Percentiles rank a stretch among this genome's conserved stretches.
These are phyloP conservation scores for Filobasidium wieringae DNA, from an alignment of 768 basidiomycete genomes.

Conservation along the genomic window DNA sequence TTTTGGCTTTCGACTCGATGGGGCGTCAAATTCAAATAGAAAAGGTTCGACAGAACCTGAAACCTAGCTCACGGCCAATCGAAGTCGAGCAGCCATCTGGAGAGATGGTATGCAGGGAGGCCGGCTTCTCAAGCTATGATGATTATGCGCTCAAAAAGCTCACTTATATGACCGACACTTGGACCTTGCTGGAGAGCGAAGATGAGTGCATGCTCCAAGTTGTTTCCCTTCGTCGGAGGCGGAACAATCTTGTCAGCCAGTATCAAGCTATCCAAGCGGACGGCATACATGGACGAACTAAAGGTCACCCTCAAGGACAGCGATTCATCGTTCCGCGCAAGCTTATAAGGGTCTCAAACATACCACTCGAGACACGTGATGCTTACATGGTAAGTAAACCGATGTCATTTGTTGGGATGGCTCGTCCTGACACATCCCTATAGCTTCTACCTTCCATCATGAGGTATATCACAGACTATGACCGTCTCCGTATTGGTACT, in stretches of 20 bases:
- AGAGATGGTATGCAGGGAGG: not conserved
- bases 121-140: not conserved
- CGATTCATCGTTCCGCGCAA: not conserved
- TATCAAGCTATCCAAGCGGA: not conserved
- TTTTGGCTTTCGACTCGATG: not conserved
- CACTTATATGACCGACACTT: not conserved
- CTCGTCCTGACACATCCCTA: too few species aligned
- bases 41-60: not conserved
- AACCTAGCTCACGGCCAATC: not conserved
- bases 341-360: not conserved
- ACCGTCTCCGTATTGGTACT: conserved; percentile 53
- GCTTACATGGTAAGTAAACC: not conserved
- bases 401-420: not conserved
- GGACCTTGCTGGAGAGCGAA: not conserved
- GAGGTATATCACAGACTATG: conserved; percentile 55
- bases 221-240: not conserved
- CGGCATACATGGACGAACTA: conserved; percentile 3
- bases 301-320: conserved; percentile 1
- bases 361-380: conserved; percentile 1
- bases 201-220: conserved; percentile 7
- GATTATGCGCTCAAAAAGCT: conserved; percentile 3
- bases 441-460: conserved; percentile 55
- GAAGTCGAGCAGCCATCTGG: not conserved
- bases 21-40: conserved; percentile 1
- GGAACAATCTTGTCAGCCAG: conserved; percentile 11